Evolutionary conservation across 2,329 filamentous ascomycete species (phyloP).

Genomic region (Fusarium siculi): DNA sequence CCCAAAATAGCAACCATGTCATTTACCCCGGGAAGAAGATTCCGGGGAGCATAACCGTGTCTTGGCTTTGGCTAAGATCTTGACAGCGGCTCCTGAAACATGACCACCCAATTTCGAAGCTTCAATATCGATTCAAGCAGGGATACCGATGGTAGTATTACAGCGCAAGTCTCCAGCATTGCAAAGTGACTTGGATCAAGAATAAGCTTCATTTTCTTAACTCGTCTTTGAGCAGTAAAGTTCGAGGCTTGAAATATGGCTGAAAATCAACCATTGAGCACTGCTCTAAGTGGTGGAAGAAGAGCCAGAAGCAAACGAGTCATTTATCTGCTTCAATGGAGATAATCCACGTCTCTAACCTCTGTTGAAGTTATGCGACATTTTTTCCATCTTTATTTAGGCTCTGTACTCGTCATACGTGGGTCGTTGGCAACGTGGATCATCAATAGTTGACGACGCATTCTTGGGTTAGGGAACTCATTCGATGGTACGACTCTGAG

Average conservation of each 20-base stretch:
- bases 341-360: neutral
- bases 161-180: neutral
- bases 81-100: neutral
- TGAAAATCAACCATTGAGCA: neutral
- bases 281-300: neutral
- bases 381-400: slow-evolving; percentile 1
- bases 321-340: neutral
- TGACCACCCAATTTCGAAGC: neutral
- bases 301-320: neutral
- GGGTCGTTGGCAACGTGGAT: slow-evolving; percentile 33
- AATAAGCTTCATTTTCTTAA: neutral
- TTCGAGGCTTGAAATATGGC: neutral
- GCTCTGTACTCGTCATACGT: slow-evolving; percentile 26
- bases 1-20: slow-evolving; percentile 31
- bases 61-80: slow-evolving; percentile 15
- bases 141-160: neutral
- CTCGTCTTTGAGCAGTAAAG: neutral
- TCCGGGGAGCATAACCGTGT: slow-evolving; percentile 2
- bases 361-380: slow-evolving; percentile 11
- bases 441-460: neutral
- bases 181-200: neutral
- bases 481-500: neutral
- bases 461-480: neutral
- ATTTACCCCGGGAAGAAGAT: slow-evolving; percentile 9
- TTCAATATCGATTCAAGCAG: neutral